Evolutionary conservation across 2,329 filamentous ascomycete species (phyloP).

Genomic region (Coleophoma cylindrospora): DNA sequence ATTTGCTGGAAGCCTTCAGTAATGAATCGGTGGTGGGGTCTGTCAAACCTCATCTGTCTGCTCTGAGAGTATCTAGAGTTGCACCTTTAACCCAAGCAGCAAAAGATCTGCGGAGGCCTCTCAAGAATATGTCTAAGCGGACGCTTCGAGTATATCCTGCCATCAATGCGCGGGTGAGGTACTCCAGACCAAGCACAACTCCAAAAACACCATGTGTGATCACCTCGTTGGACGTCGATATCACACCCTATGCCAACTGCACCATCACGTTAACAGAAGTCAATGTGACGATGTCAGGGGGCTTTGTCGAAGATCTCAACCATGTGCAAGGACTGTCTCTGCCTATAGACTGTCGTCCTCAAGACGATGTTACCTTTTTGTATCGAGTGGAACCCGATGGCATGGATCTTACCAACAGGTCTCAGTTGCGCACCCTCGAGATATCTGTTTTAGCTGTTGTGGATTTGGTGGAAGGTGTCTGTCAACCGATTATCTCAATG

Average conservation of each 20-base stretch:
- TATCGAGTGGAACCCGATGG: conserved; percentile 56
- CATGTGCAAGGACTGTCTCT: conserved; percentile 41
- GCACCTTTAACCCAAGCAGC: conserved; percentile 58
- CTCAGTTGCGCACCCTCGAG: conserved; percentile 45
- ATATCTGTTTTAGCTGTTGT: conserved; percentile 58
- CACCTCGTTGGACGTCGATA: conserved; percentile 69
- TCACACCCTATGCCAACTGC: conserved; percentile 65
- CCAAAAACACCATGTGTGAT: conserved; percentile 54
- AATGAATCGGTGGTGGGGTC: conserved; percentile 55
- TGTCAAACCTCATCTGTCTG: conserved; percentile 64
- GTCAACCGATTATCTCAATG: conserved; percentile 58
- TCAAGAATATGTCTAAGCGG: conserved; percentile 59
- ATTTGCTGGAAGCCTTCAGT: conserved; percentile 71
- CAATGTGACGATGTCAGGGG: conserved; percentile 50
- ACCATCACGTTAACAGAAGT: conserved; percentile 59
- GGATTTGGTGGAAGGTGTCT: conserved; percentile 48
- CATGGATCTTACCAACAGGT: conserved; percentile 32
- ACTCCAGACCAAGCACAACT: conserved; percentile 58
- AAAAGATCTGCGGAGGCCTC: conserved; percentile 56
- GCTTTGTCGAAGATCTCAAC: conserved; percentile 53
- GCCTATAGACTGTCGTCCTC: conserved; percentile 58
- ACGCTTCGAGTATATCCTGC: conserved; percentile 62
- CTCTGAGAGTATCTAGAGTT: conserved; percentile 69
- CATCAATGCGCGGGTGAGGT: conserved; percentile 68
- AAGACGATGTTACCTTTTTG: conserved; percentile 71